Conservation (phyloP, 768 basidiomycete genomes). For the Chalciporus piperatus region DNA sequence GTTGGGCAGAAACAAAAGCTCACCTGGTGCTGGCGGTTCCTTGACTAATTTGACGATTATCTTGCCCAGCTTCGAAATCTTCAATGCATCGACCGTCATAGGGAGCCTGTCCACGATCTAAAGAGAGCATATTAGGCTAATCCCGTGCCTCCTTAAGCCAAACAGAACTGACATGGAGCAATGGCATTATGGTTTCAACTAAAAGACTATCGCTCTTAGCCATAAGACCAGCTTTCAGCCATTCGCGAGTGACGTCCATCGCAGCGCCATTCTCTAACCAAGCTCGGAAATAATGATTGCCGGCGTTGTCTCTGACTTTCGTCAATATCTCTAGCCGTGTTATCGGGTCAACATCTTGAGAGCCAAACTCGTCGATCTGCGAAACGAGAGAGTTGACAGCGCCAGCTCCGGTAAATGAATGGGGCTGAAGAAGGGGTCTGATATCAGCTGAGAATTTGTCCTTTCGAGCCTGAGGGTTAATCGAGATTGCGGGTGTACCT, state of each 20-base stretch:
- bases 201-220: slow-evolving; percentile 52
- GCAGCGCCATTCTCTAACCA: slow-evolving; percentile 77
- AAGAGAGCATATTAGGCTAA: slow-evolving; percentile 17
- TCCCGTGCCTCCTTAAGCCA: slow-evolving; percentile 4
- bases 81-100: slow-evolving; percentile 64
- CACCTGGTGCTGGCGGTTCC: slow-evolving; percentile 76
- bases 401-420: slow-evolving; percentile 64
- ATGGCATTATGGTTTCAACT: slow-evolving; percentile 79
- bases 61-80: slow-evolving; percentile 75
- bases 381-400: slow-evolving; percentile 63
- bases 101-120: slow-evolving; percentile 83
- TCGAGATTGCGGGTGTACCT: slow-evolving; percentile 27
- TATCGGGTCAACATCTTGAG: slow-evolving; percentile 59
- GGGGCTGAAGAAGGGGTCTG: slow-evolving; percentile 54
- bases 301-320: slow-evolving; percentile 79
- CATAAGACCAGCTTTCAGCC: slow-evolving; percentile 70
- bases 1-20: slow-evolving; percentile 38
- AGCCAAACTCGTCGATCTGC: slow-evolving; percentile 57
- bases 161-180: slow-evolving; percentile 70
- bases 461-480: slow-evolving; percentile 52
- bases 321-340: slow-evolving; percentile 74
- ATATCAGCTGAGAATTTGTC: slow-evolving; percentile 51
- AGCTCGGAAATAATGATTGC: slow-evolving; percentile 82
- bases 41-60: slow-evolving; percentile 74
- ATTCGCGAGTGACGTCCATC: slow-evolving; percentile 77